Conservation (phyloP, 2,329 filamentous ascomycete genomes). For the Ploettnerulaceae sp. region DNA sequence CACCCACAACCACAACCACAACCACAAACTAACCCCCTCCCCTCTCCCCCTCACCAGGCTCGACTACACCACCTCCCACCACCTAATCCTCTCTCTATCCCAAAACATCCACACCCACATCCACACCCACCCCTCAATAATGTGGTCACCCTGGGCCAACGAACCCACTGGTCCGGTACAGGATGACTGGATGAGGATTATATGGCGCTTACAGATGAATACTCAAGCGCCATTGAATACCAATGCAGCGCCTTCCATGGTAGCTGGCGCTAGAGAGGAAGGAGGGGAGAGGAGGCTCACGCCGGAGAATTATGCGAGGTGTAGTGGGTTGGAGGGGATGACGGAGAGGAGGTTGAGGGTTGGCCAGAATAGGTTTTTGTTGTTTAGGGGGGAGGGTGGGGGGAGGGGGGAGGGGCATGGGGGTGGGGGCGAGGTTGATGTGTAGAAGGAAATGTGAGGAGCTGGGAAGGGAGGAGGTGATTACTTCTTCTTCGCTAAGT, state of each 20-base stretch:
- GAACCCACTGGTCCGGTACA: conserved; percentile 13
- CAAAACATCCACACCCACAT: conserved; percentile 13
- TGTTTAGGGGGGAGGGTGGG: conserved; percentile 7
- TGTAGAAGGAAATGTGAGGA: conserved; percentile 4
- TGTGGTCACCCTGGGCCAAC: conserved; percentile 22
- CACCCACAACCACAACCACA: conserved; percentile 8
- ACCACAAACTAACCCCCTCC: conserved; percentile 10
- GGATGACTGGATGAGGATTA: conserved; percentile 16
- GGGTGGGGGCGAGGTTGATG: neutral
- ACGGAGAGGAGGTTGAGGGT: conserved; percentile 19
- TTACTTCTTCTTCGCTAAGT: no score
- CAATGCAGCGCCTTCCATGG: neutral
- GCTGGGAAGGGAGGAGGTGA: no score
- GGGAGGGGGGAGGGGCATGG: neutral
- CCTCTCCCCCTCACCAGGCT: conserved; percentile 2
- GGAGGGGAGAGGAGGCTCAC: conserved; percentile 9
- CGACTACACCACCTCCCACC: conserved; percentile 3
- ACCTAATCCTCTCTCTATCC: conserved; percentile 11
- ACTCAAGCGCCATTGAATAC: neutral
- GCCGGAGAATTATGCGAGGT: conserved; percentile 18
- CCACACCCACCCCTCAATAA: conserved; percentile 17
- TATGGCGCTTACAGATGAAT: conserved; percentile 18
- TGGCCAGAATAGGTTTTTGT: conserved; percentile 24
- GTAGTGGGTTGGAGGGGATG: conserved; percentile 23
- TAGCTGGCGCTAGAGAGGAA: neutral